A percentile compares a stretch with the other conserved stretches of the same genome.
These are phyloP conservation scores for Dendrobium huoshanense DNA, from an alignment of 106 monocot species.

Conservation along the genomic window DNA sequence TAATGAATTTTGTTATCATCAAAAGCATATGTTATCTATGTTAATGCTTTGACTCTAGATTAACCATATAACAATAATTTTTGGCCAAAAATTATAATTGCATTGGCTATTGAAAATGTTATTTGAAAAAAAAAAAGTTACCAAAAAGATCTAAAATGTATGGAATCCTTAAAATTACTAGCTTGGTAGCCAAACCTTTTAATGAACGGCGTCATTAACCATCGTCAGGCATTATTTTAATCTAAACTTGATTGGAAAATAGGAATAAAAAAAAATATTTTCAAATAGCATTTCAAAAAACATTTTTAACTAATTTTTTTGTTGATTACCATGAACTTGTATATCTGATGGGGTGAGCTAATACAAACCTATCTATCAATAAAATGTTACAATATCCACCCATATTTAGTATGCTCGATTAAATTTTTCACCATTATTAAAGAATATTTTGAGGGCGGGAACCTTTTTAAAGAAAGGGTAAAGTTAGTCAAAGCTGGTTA, in stretches of 20 bases:
- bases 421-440: too few relatives aligned
- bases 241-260: not conserved
- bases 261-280: not conserved
- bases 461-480: too few relatives aligned
- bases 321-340: too few relatives aligned
- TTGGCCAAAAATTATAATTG: not conserved
- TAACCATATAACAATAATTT: not conserved
- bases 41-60: not conserved
- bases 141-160: not conserved
- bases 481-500: too few relatives aligned
- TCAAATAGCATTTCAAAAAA: too few relatives aligned
- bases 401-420: too few relatives aligned
- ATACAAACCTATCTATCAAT: too few relatives aligned
- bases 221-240: not conserved
- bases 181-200: not conserved
- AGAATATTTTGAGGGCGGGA: too few relatives aligned
- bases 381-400: too few relatives aligned
- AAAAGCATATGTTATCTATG: not conserved
- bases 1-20: too few relatives aligned
- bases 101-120: not conserved
- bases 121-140: not conserved
- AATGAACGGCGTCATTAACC: not conserved
- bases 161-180: not conserved
- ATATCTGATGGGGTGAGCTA: too few relatives aligned
- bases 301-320: too few relatives aligned